These are phyloP conservation scores for Plasmodium reichenowi DNA, from an alignment of 169 alveolate species.

Conservation along the genomic window DNA sequence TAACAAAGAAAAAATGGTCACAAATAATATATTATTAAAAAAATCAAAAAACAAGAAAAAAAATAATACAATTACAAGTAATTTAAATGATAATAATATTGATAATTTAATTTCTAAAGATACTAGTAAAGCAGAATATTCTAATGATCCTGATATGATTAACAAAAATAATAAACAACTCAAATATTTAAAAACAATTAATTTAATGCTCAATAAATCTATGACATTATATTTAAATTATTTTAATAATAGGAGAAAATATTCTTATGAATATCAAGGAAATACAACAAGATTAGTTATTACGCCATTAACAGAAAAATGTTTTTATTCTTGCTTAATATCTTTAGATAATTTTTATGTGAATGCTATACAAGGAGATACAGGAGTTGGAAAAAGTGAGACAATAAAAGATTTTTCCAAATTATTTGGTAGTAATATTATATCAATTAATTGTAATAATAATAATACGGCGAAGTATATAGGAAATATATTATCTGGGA, in stretches of 20 bases:
- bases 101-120: slow-evolving; percentile 25
- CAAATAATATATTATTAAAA: not conserved
- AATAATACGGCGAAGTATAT: slow-evolving; percentile 94
- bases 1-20: slow-evolving; percentile 6
- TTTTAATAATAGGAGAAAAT: slow-evolving; percentile 94
- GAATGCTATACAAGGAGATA: slow-evolving; percentile 98
- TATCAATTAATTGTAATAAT: slow-evolving; percentile 97
- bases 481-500: slow-evolving; percentile 96
- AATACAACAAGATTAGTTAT: slow-evolving; percentile 96
- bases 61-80: slow-evolving; percentile 21
- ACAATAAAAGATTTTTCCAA: slow-evolving; percentile 97
- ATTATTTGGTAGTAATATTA: slow-evolving; percentile 95
- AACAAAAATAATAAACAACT: slow-evolving; percentile 56
- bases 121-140: slow-evolving; percentile 4
- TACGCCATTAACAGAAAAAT: slow-evolving; percentile 97
- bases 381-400: slow-evolving; percentile 99
- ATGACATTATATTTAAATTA: slow-evolving; percentile 91
- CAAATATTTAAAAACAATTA: slow-evolving; percentile 62
- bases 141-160: slow-evolving; percentile 13
- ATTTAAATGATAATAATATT: not conserved
- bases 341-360: slow-evolving; percentile 96
- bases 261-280: slow-evolving; percentile 98
- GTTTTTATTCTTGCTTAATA: slow-evolving; percentile 95
- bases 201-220: slow-evolving; percentile 68
- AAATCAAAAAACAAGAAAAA: slow-evolving; percentile 18